phyloP scores from a whole-genome alignment of 257 asterid species.

The Solanum tacnaense region DNA sequence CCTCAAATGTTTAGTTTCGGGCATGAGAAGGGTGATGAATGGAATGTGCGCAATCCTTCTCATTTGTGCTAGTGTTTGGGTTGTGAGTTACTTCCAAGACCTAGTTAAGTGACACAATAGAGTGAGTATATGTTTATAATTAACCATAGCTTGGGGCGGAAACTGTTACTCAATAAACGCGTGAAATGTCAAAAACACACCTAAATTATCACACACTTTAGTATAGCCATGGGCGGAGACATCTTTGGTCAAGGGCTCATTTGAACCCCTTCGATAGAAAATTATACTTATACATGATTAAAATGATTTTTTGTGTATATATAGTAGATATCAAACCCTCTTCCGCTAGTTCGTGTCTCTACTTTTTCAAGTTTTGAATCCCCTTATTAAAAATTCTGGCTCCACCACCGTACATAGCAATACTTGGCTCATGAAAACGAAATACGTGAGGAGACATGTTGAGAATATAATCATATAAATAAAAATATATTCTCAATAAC shows the following conservation, averaged over 20 bases:
- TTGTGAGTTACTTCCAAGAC: neutral
- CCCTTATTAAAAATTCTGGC: rapidly evolving
- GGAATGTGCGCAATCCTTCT: neutral
- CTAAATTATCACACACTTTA: no score
- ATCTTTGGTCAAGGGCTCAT: no score
- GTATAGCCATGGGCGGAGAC: neutral
- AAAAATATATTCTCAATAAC: neutral
- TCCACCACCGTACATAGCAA: rapidly evolving
- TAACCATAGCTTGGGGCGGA: neutral
- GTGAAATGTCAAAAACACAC: no score
- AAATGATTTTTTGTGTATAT: no score
- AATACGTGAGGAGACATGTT: neutral
- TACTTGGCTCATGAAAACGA: neutral
- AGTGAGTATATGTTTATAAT: no score
- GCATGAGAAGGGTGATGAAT: neutral
- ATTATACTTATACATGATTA: no score
- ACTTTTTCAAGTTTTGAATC: no score
- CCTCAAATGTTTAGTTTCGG: neutral
- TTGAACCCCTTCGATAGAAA: no score
- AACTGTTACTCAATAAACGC: neutral
- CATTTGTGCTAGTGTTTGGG: neutral
- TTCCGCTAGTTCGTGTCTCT: neutral
- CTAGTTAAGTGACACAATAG: no score
- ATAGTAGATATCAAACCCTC: no score
- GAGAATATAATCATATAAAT: neutral